phyloP scores from a whole-genome alignment of 163 green algal species.

The Coccomyxa subellipsoidea region DNA sequence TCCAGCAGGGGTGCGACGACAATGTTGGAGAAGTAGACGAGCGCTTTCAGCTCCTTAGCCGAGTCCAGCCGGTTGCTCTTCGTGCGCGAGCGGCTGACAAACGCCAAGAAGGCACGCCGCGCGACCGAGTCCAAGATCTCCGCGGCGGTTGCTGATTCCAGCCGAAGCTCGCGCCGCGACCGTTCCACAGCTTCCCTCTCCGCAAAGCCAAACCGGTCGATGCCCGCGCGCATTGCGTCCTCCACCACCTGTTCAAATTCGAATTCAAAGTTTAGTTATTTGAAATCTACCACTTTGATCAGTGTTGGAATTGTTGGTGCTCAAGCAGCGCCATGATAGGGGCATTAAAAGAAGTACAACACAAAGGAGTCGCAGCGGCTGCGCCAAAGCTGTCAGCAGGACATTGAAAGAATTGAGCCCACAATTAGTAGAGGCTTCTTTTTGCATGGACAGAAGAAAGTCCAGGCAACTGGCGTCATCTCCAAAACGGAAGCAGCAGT shows the following conservation, averaged over 20 bases:
- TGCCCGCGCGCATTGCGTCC: slow-evolving; percentile 38
- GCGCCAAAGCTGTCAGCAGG: too few species aligned
- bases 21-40: slow-evolving; percentile 91
- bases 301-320: too few species aligned
- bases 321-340: too few species aligned
- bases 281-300: too few species aligned
- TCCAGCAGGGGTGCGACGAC: slow-evolving; percentile 85
- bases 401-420: too few species aligned
- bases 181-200: slow-evolving; percentile 35
- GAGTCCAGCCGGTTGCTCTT: slow-evolving; percentile 57
- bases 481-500: too few species aligned
- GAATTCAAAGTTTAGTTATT: too few species aligned
- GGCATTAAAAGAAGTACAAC: too few species aligned
- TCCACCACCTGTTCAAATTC: slow-evolving; percentile 27
- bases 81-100: slow-evolving; percentile 66
- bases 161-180: slow-evolving; percentile 33
- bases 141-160: slow-evolving; percentile 37
- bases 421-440: too few species aligned
- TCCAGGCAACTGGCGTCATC: too few species aligned
- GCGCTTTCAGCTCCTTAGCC: slow-evolving; percentile 85
- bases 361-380: too few species aligned
- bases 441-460: too few species aligned
- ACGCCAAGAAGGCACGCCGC: slow-evolving; percentile 69
- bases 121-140: slow-evolving; percentile 33
- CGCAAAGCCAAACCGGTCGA: slow-evolving; percentile 45